A percentile compares a stretch with the other conserved stretches of the same genome.
Conservation (phyloP, 1,284 basidiomycete genomes). For the Ustilago esculenta region DNA sequence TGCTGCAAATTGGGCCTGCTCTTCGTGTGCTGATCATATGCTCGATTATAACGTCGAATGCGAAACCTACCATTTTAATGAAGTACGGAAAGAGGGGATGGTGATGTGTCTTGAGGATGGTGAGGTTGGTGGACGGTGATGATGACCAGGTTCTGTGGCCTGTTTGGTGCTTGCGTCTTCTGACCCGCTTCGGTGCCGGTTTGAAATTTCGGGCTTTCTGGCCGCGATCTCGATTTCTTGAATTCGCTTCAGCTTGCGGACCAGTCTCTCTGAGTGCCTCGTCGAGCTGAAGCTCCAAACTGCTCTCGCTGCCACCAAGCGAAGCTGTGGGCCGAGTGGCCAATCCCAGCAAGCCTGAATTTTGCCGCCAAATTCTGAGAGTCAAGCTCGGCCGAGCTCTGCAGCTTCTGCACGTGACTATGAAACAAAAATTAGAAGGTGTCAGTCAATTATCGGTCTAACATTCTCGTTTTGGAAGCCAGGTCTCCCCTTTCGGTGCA, state of each 20-base stretch:
- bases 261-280: slow-evolving; percentile 3
- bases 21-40: neutral
- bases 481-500: no score
- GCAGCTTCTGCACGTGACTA: no score
- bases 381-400: no score
- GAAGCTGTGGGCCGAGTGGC: no score
- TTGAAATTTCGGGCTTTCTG: slow-evolving; percentile 6
- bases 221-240: neutral
- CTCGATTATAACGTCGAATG: neutral
- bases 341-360: no score
- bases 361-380: no score
- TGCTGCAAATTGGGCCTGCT: neutral
- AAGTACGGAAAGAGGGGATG: slow-evolving; percentile 15
- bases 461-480: no score
- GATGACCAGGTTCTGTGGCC: slow-evolving; percentile 11
- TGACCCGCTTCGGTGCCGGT: neutral
- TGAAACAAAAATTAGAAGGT: no score
- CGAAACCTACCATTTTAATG: slow-evolving; percentile 48
- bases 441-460: no score
- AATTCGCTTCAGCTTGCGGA: neutral
- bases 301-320: no score
- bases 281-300: no score
- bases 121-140: slow-evolving; percentile 20
- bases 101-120: slow-evolving; percentile 39
- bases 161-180: neutral